phyloP scores from a whole-genome alignment of 1,284 basidiomycete genomes.

The Rhodotorula glutinis region DNA sequence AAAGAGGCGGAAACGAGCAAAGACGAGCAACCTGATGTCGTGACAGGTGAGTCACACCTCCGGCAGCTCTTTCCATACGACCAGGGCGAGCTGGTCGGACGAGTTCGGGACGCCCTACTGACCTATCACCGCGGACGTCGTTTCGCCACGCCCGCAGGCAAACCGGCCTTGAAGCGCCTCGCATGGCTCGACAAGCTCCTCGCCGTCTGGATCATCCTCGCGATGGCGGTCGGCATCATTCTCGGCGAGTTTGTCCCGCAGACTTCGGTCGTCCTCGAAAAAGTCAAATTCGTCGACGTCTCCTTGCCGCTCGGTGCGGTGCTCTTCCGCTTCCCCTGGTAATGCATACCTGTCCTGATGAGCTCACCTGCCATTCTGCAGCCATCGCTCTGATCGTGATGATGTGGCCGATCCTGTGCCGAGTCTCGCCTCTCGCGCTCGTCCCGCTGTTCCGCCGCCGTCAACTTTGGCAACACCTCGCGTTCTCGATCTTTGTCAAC shows the following conservation, averaged over 20 bases:
- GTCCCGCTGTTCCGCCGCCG: slow-evolving; percentile 59
- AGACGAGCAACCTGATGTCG: too few relatives aligned
- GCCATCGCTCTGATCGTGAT: slow-evolving; percentile 78
- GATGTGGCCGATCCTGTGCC: slow-evolving; percentile 84
- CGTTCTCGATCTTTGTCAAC: slow-evolving; percentile 69
- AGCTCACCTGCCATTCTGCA: slow-evolving; percentile 44
- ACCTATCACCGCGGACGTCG: too few relatives aligned
- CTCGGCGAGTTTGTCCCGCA: slow-evolving; percentile 56
- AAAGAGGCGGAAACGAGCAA: too few relatives aligned
- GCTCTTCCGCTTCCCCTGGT: neutral
- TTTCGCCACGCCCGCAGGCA: too few relatives aligned
- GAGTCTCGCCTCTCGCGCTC: slow-evolving; percentile 73
- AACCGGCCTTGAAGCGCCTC: slow-evolving; percentile 47
- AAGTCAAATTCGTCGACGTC: slow-evolving; percentile 47
- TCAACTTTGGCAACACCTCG: slow-evolving; percentile 67
- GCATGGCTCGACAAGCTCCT: slow-evolving; percentile 64
- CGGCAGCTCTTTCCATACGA: too few relatives aligned
- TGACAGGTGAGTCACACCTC: too few relatives aligned
- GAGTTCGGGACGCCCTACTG: too few relatives aligned
- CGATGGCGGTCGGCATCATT: slow-evolving; percentile 75
- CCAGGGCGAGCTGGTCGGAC: too few relatives aligned
- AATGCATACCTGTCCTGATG: neutral
- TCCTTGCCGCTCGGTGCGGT: slow-evolving; percentile 23
- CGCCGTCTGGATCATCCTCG: slow-evolving; percentile 66
- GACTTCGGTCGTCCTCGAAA: slow-evolving; percentile 39